Base-by-base conservation (phyloP, 306 rosid genomes). In the Amphicarpaea edgeworthii region DNA sequence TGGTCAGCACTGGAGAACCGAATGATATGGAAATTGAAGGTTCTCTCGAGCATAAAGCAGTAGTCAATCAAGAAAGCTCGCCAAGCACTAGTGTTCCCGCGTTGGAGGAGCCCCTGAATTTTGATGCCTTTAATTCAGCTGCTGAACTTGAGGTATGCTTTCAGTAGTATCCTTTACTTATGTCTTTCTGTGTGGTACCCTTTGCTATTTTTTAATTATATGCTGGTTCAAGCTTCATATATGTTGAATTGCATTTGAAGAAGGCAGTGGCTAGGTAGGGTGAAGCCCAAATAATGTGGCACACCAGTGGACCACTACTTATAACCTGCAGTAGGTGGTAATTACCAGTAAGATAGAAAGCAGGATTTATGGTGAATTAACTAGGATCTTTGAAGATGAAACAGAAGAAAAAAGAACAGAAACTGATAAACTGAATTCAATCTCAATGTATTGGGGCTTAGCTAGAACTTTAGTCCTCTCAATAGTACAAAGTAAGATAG, bases 111-210 rank as follows among this genome's bases (percentile, higher is more conserved):
- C 88, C 96, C 19, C 81, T 93, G 60, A 67, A 79, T 86, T 83
- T 96, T 85, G 93, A 80, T 63, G 82, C 57, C 32, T 78, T 84
- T 76, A 85, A 79, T 81, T 87, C 91, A 28, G 97, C 94, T n/a
- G 85, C 81, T 30, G 93, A 90, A 70, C 88, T 96, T 81, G 97
- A 96, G 99, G 99, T 96, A 85, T 80, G 82, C n/a, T 50, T 51
- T 32, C 19, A 8, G 47, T 42, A 75, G 40, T 24, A 55, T 30
- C 8, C 12, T 17, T 12, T 50, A 32, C 32, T 75, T 77, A 38
- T 77, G 32, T 19, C 67, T n/a, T 26, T 50, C 15, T 17, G 24
- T 60, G 58, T 77, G 45, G 51, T 32, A 12, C 72, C 50, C 12
- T 38, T 21, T 45, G 16, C 19, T 38, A 40, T 20, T 40, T 41